Evolutionary conservation across 257 asterid genomes (phyloP).

Genomic region (Salvia splendens): DNA sequence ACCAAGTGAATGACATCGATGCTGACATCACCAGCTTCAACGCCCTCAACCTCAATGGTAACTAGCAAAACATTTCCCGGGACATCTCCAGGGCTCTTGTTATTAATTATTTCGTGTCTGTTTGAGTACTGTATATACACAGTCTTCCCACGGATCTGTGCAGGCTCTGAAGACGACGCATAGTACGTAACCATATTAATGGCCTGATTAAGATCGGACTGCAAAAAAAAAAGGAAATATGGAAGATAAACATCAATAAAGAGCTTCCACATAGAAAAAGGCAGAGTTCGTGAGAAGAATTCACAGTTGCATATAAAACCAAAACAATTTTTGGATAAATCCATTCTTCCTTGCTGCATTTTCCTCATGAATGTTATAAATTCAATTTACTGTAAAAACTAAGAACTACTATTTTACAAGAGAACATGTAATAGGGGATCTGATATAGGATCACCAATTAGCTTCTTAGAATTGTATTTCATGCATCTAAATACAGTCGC

Average conservation of each 20-base stretch:
- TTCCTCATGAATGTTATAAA: neutral
- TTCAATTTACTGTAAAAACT: neutral
- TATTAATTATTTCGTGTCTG: constrained; percentile 81
- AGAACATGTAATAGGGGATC: neutral
- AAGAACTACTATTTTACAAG: neutral
- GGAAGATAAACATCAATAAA: constrained; percentile 4
- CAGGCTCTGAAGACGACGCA: constrained; percentile 85
- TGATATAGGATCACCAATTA: neutral
- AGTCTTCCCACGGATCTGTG: constrained; percentile 78
- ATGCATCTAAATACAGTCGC: constrained; percentile 16
- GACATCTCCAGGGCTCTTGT: constrained; percentile 79
- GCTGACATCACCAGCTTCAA: constrained; percentile 85
- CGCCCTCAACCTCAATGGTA: constrained; percentile 85
- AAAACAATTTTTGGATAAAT: neutral
- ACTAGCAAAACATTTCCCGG: constrained; percentile 87
- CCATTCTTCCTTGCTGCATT: neutral
- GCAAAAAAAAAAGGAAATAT: constrained; percentile 32
- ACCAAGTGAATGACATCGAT: constrained; percentile 90
- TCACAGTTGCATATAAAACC: neutral
- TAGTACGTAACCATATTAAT: constrained; percentile 78
- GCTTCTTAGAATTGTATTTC: neutral
- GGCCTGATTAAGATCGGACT: constrained; percentile 85
- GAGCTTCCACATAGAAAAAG: constrained; percentile 3
- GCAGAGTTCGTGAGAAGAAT: constrained; percentile 17
- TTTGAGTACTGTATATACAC: constrained; percentile 84